Base-by-base conservation (phyloP, 1,284 basidiomycete genomes). In the Ceratobasidium sp. region DNA sequence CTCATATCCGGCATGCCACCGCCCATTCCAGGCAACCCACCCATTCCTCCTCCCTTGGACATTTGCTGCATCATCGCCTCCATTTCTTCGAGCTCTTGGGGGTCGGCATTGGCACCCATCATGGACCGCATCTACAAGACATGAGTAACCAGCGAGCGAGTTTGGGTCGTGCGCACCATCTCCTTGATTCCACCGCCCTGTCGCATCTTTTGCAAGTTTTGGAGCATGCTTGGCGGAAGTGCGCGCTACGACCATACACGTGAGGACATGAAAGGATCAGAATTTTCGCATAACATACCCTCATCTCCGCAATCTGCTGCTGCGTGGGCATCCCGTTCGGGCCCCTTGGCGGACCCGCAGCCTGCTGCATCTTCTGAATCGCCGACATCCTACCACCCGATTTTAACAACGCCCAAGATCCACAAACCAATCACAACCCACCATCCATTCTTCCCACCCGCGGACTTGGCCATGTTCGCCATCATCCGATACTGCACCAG, bases 401-500 rank as follows among this genome's bases (percentile, higher is more conserved):
- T 52, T 15, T 49, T 34, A 47, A 2, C 8, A 32, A 40, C n/a
- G 4, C 17, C 3, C 25, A n/a, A n/a, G n/a, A 29, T 29, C 34
- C 29, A n/a, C 35, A 64, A 13, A 32, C 38, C 13, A 13, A 25
- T 70, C 65, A 56, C 35, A 38, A 81, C 85, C 71, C 69, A 86
- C 90, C 93, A 94, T 75, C 95, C 94, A 73, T 93, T 92, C 85
- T 97, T 98, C 40, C 96, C 97, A 52, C 96, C 96, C 17, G 95
- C 94, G 77, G 94, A 91, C 81, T 95, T 96, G 25, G 95, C 95
- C 93, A 97, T 96, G 75, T 93, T 94, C 60, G 93, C 89, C 92
- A 98, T 96, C 91, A 97, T 95, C 58, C 92, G 87, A 75, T 97
- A 96, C 80, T 98, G 96, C 76, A 93, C 92, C 35, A 99, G 81